These are phyloP conservation scores for Skeletonema marinoi DNA, from an alignment of 108 stramenopile species.

Conservation along the genomic window DNA sequence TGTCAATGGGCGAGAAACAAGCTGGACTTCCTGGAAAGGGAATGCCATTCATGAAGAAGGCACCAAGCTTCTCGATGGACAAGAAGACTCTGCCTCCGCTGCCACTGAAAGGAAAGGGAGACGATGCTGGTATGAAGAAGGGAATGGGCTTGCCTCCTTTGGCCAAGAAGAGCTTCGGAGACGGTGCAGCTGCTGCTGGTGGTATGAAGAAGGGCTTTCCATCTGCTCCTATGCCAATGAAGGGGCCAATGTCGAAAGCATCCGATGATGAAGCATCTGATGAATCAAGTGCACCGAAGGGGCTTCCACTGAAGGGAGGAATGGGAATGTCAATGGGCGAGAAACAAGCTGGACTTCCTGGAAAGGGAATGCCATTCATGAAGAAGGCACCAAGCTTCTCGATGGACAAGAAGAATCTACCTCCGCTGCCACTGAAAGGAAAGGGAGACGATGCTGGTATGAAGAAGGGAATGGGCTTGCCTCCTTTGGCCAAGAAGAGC, in stretches of 20 bases:
- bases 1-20: background rate
- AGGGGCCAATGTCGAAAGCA: background rate
- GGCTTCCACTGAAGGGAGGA: background rate
- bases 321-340: background rate
- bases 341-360: background rate
- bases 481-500: background rate
- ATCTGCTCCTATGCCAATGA: background rate
- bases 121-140: background rate
- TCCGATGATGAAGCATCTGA: too few species aligned
- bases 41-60: slow-evolving; percentile 9
- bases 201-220: background rate
- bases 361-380: slow-evolving; percentile 1
- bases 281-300: too few species aligned
- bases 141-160: background rate
- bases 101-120: background rate
- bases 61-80: background rate
- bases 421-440: background rate
- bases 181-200: too few species aligned
- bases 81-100: background rate
- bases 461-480: background rate
- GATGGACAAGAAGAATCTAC: background rate
- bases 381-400: background rate
- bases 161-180: background rate
- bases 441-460: background rate
- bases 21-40: background rate